Evolutionary conservation across 495 filamentous ascomycete species (phyloP), one percentile per base, ranked within the genome.

Genomic region (Aspergillus leporis): DNA sequence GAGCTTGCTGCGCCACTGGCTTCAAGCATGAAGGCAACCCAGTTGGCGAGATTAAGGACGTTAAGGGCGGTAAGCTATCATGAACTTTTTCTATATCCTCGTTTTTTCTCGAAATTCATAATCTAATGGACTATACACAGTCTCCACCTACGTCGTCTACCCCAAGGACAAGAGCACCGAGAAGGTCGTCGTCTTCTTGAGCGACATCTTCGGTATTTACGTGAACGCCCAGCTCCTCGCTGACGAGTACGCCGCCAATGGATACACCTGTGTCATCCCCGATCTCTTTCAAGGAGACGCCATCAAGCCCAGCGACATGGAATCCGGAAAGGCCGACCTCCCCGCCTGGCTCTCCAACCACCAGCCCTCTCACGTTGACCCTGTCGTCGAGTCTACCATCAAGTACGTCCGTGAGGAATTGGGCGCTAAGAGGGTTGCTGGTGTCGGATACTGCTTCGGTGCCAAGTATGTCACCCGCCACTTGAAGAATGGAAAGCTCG

Each of bases 171-270:
- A 74, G 66, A 70, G 47, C 47, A 63, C 75, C 45, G 73, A 78
- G 19, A 78, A 74, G 62, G 76, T 72, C 43, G 59, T 80, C 53
- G 18, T 80, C 58, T 68, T 77, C 70, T 63, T 90, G 43, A 81
- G 85, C 36, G 89, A 92, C 62, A 81, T 90, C 65, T 81, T 90
- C 65, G 83, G 88, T 59, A 83, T 90, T 71, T 91, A 85, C 79
- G 75, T 83, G 70, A 95, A 95, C 76, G 78, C 83, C 67, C 79
- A 93, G 77, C 83, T 96, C 70, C 78, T 93, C 57, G 91, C 90
- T 58, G 91, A 95, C 76, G 87, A 91, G 69, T 91, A 83, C 60
- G 92, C 92, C 57, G 86, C 84, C 65, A 89, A 90, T 67, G 92
- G 91, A 45, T 96, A 92, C 72, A 80, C 89, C 21, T 85, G 85